Percentiles rank a stretch among this genome's conserved stretches.
phyloP scores from a whole-genome alignment of 2,329 filamentous ascomycete genomes.

The Fusarium duplospermum region DNA sequence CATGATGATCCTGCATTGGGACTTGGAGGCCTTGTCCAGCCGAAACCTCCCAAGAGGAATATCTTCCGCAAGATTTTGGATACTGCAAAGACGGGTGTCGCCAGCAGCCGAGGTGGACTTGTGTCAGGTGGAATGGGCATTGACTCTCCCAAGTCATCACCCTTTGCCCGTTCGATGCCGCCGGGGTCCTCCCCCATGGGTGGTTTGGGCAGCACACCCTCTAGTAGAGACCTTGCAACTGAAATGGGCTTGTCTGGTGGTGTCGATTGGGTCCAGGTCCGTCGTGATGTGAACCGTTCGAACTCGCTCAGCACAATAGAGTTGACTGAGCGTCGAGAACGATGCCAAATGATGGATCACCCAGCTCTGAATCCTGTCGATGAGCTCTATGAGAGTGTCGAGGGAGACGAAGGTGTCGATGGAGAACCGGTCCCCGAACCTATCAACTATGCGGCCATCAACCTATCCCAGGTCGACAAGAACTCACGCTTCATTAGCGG shows the following conservation, averaged over 20 bases:
- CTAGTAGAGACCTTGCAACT: constrained; percentile 65
- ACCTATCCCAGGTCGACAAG: constrained; percentile 91
- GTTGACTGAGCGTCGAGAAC: constrained; percentile 82
- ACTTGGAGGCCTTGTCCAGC: constrained; percentile 81
- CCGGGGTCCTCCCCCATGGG: constrained; percentile 58
- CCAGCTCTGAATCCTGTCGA: constrained; percentile 90
- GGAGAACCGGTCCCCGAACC: constrained; percentile 85
- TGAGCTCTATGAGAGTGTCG: constrained; percentile 83
- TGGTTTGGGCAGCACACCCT: constrained; percentile 50
- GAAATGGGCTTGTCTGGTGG: constrained; percentile 75
- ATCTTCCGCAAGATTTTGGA: constrained; percentile 98
- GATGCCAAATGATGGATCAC: constrained; percentile 95
- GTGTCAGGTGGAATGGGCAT: constrained; percentile 64
- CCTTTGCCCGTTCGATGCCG: constrained; percentile 56
- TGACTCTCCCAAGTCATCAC: constrained; percentile 56
- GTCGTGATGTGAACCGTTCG: constrained; percentile 93
- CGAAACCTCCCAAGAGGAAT: constrained; percentile 84
- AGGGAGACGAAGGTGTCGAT: constrained; percentile 91
- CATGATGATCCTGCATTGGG: constrained; percentile 74
- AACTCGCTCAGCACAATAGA: constrained; percentile 94
- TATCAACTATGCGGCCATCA: constrained; percentile 82
- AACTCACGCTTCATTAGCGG: constrained; percentile 90
- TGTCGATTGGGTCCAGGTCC: constrained; percentile 96
- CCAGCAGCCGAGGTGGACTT: constrained; percentile 88
- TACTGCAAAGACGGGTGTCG: constrained; percentile 92